Evolutionary conservation across 129 eudicot species (phyloP).

Genomic region (Scalesia atractyloides): DNA sequence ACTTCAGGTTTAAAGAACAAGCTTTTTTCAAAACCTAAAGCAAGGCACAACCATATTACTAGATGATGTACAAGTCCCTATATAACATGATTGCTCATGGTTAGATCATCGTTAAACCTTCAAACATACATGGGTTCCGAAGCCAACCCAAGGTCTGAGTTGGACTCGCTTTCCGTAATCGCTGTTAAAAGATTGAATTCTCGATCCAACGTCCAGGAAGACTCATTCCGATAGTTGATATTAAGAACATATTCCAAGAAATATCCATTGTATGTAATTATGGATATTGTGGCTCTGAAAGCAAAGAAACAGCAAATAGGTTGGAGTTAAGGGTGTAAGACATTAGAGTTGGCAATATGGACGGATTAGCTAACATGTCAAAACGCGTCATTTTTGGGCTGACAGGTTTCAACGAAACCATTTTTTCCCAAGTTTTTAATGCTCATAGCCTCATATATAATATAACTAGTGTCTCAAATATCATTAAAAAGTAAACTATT

Average conservation of each 20-base stretch:
- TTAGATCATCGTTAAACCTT: neutral
- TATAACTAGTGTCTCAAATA: neutral
- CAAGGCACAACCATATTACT: neutral
- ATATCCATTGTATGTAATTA: conserved; percentile 73
- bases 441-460: neutral
- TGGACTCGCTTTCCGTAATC: conserved; percentile 25
- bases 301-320: neutral
- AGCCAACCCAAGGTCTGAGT: neutral
- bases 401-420: neutral
- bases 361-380: neutral
- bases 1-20: neutral
- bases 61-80: neutral
- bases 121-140: neutral
- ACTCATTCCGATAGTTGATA: conserved; percentile 66
- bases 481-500: neutral
- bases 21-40: neutral
- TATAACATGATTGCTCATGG: neutral
- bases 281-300: conserved; percentile 68
- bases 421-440: neutral
- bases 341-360: neutral
- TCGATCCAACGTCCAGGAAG: conserved; percentile 76
- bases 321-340: neutral
- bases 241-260: conserved; percentile 61
- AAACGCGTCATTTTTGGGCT: neutral
- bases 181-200: conserved; percentile 78